These are phyloP conservation scores for Leishmania aethiopica DNA, from an alignment of 208 protist genomes.

Conservation along the genomic window DNA sequence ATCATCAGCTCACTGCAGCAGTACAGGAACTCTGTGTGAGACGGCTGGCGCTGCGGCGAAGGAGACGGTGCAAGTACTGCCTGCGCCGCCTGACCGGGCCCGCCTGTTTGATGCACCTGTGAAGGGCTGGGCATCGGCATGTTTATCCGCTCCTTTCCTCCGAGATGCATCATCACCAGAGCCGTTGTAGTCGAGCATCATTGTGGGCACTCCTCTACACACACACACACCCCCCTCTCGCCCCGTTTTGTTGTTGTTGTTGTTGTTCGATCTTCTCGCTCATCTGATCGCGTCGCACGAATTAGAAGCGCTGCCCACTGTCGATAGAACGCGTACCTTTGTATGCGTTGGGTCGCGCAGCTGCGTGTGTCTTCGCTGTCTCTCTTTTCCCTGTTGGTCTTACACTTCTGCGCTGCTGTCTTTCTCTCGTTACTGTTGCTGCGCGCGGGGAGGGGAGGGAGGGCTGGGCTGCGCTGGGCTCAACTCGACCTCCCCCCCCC, in stretches of 20 bases:
- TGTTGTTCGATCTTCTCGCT: not conserved
- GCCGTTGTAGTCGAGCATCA: not conserved
- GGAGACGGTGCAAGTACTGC: not conserved
- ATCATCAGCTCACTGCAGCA: conserved; percentile 20
- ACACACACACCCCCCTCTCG: not conserved
- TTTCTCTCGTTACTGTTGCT: not conserved
- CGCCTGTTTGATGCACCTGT: not conserved
- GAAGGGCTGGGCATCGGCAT: not conserved
- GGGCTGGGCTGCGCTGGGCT: not conserved
- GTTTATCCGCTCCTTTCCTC: not conserved
- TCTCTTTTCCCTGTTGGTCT: not conserved
- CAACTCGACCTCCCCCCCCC: not conserved
- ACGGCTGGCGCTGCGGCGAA: not conserved
- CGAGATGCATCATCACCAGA: not conserved
- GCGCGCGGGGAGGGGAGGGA: not conserved
- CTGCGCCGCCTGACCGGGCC: no score
- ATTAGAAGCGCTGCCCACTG: not conserved
- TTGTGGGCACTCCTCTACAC: not conserved
- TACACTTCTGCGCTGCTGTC: not conserved
- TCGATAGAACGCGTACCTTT: not conserved
- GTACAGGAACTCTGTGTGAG: conserved; percentile 10
- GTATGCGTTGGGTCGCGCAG: not conserved
- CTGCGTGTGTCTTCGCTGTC: not conserved
- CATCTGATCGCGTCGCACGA: not conserved
- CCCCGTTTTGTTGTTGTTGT: no score